Base-by-base conservation (phyloP, 768 basidiomycete genomes). In the Macrolepiota fuliginosa region DNA sequence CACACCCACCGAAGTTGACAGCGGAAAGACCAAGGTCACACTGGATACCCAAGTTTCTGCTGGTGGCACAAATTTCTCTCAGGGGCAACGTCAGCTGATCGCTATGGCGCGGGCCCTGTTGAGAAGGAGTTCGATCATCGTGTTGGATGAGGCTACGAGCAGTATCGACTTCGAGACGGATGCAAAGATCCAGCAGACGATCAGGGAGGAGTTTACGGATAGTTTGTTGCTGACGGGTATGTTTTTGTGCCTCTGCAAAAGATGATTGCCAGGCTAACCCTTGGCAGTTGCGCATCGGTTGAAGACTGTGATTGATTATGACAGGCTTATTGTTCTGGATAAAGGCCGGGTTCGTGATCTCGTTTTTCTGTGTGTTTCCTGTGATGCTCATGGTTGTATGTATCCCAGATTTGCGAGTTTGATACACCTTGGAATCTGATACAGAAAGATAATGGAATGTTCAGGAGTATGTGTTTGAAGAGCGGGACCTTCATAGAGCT, bases 51-150 rank as follows among this genome's bases (percentile, higher is more conserved):
- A 89, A 62, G 89, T 96, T 9, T 92, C 92, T 0, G 81, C 91
- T 0, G 94, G 94, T 0, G 94, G 94, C 0, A 81, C 86, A 32
- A 96, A 97, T 76, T 96, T 97, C 73, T 95, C 92, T 1, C 92
- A 94, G 62, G 95, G 96, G 10, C 94, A 98, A 70, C 73, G 94
- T 10, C 95, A 98, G 67, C 76, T 94, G 15, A 90, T 94, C 56
- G 89, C 91, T 0, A 89, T 94, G 89, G 92, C 92, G 0, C 82
- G 92, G 4, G 91, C 92, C 0, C 76, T 94, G 22, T 77, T 93
- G 32, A 78, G 90, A 17, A 81, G 84, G 6, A 91, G 87, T 68
- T 75, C 86, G 12, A 84, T 94, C 64, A 87, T 94, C 54, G 83
- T 94, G 15, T 76, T 93, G 40, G 92, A 92, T 64, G 91, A 93